Percentiles rank a stretch among this genome's conserved stretches.
These are phyloP conservation scores for Fusarium hostae DNA, from an alignment of 2,329 filamentous ascomycete genomes.

Conservation along the genomic window DNA sequence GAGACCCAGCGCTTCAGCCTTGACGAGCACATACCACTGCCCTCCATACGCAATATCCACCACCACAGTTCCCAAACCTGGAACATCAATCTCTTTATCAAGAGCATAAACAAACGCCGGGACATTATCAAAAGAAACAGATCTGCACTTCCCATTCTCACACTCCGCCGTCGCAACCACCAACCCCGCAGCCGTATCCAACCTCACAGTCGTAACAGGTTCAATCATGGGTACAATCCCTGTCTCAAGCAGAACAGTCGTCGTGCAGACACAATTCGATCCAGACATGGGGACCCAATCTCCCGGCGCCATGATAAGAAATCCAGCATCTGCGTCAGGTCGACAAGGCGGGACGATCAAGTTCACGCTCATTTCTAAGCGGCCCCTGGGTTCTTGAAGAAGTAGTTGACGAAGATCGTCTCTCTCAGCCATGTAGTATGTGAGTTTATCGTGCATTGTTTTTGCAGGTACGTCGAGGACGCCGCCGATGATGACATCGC, in stretches of 20 bases:
- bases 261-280: conserved; percentile 55
- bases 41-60: conserved; percentile 19
- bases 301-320: conserved; percentile 48
- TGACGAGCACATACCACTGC: conserved; percentile 22
- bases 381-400: conserved; percentile 6
- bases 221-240: conserved; percentile 57
- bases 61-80: not conserved
- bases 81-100: conserved; percentile 9
- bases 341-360: conserved; percentile 44
- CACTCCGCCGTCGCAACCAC: conserved; percentile 20
- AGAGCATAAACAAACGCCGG: conserved; percentile 13
- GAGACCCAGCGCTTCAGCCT: conserved; percentile 11
- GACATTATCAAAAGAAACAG: conserved; percentile 18
- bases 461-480: conserved; percentile 56
- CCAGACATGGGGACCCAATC: conserved; percentile 51
- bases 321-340: conserved; percentile 54
- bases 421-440: conserved; percentile 53
- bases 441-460: conserved; percentile 61
- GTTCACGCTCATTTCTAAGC: conserved; percentile 9
- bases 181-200: conserved; percentile 9
- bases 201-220: conserved; percentile 27
- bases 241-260: conserved; percentile 58
- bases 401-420: conserved; percentile 49
- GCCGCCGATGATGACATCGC: conserved; percentile 61
- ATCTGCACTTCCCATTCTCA: conserved; percentile 19